Percentiles rank a stretch among this genome's conserved stretches.
These are phyloP conservation scores for Paramecium sonneborni DNA, from an alignment of 73 alveolate genomes.

Conservation along the genomic window DNA sequence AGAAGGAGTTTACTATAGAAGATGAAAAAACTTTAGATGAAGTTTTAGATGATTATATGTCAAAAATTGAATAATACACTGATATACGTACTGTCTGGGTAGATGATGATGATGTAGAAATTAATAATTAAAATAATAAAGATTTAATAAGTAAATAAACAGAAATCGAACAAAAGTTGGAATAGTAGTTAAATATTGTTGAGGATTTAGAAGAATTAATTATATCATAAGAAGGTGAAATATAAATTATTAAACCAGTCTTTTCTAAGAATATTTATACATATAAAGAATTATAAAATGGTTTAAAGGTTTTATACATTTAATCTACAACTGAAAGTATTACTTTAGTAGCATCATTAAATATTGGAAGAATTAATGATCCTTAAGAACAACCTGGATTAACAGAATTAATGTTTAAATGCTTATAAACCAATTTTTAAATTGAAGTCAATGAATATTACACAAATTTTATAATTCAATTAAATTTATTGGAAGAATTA, in stretches of 20 bases:
- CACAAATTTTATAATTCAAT: neutral
- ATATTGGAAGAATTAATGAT: slow-evolving; percentile 1
- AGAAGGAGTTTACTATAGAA: neutral
- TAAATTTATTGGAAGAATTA: slow-evolving; percentile 16
- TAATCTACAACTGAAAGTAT: neutral
- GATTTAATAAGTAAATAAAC: neutral
- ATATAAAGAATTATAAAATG: slow-evolving; percentile 25
- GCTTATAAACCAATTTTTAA: neutral
- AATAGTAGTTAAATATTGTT: slow-evolving; percentile 2
- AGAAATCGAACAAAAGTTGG: neutral
- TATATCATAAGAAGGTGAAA: slow-evolving; percentile 20
- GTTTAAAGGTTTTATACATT: neutral
- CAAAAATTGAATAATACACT: slow-evolving; percentile 32
- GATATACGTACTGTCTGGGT: slow-evolving; percentile 22
- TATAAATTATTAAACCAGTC: neutral
- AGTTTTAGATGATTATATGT: neutral
- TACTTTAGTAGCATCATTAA: neutral
- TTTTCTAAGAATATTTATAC: neutral
- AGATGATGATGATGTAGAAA: neutral
- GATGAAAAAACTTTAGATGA: slow-evolving; percentile 5
- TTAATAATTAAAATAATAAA: neutral
- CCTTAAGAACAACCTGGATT: neutral
- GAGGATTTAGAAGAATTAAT: slow-evolving; percentile 21
- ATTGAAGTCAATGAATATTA: neutral
- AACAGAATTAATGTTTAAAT: slow-evolving; percentile 11